A percentile compares a stretch with the other conserved stretches of the same genome.
phyloP scores from a whole-genome alignment of 2,329 filamentous ascomycete species.

The Elsinoe fawcettii region DNA sequence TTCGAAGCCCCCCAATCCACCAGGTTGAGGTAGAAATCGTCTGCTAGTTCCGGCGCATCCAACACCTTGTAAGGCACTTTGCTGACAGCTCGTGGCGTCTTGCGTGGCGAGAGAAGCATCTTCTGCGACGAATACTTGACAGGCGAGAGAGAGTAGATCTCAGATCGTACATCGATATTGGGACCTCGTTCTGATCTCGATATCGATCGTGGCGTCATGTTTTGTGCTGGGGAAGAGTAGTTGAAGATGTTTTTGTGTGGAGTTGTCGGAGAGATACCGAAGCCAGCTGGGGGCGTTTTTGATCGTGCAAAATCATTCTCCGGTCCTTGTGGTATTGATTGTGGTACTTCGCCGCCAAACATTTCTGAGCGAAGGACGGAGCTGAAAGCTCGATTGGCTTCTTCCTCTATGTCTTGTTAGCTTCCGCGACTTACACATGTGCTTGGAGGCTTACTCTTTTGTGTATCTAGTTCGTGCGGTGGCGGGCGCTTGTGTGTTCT shows the following conservation, averaged over 20 bases:
- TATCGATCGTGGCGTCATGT: constrained; percentile 58
- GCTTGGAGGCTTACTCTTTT: constrained; percentile 60
- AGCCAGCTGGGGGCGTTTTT: constrained; percentile 69
- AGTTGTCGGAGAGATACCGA: constrained; percentile 82
- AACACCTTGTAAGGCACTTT: constrained; percentile 98
- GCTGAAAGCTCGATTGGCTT: constrained; percentile 90
- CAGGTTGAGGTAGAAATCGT: constrained; percentile 95
- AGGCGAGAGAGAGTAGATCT: constrained; percentile 91
- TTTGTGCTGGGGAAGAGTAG: constrained; percentile 72
- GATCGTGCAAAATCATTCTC: constrained; percentile 47
- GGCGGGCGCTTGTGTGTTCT: constrained; percentile 76
- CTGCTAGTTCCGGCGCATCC: constrained; percentile 88
- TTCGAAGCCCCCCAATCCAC: constrained; percentile 98
- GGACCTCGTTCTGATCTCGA: constrained; percentile 72
- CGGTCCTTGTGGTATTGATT: constrained; percentile 59
- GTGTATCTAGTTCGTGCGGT: constrained; percentile 86
- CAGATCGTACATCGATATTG: constrained; percentile 80
- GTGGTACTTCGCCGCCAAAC: constrained; percentile 84
- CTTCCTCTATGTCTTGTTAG: constrained; percentile 54
- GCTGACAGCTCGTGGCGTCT: constrained; percentile 80
- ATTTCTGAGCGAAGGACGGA: constrained; percentile 81
- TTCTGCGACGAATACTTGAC: constrained; percentile 89
- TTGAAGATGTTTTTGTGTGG: constrained; percentile 96
- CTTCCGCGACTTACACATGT: neutral
- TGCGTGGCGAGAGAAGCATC: constrained; percentile 82